A percentile compares a stretch with the other conserved stretches of the same genome.
These are phyloP conservation scores for Spiromyces aspiralis DNA, from an alignment of 371 early-diverging fungal genomes.

Conservation along the genomic window DNA sequence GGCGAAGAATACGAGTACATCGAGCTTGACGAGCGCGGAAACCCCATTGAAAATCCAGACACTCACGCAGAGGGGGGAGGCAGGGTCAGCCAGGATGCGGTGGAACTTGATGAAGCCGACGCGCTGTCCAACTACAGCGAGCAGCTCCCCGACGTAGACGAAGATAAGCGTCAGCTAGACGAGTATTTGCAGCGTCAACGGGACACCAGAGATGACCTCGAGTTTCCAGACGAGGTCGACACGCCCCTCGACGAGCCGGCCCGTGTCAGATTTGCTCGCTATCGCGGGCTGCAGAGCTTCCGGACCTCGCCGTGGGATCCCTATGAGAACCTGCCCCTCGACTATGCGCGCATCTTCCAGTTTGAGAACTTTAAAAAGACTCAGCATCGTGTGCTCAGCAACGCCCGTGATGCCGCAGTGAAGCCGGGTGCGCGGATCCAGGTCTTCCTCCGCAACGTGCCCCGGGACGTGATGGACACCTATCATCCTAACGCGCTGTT, in stretches of 20 bases:
- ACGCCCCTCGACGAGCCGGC: slow-evolving; percentile 75
- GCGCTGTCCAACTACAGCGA: not conserved
- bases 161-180: slow-evolving; percentile 26
- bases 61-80: too few relatives aligned
- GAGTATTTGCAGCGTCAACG: slow-evolving; percentile 44
- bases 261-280: slow-evolving; percentile 69
- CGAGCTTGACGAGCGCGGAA: slow-evolving; percentile 18
- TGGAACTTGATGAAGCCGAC: slow-evolving; percentile 9
- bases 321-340: slow-evolving; percentile 89
- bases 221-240: slow-evolving; percentile 95
- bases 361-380: slow-evolving; percentile 73
- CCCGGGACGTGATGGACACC: slow-evolving; percentile 2
- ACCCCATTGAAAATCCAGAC: slow-evolving; percentile 5
- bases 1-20: slow-evolving; percentile 65
- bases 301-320: slow-evolving; percentile 94
- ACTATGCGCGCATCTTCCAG: slow-evolving; percentile 89
- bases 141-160: slow-evolving; percentile 13
- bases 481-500: slow-evolving; percentile 16
- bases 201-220: slow-evolving; percentile 49
- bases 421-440: slow-evolving; percentile 19
- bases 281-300: slow-evolving; percentile 87
- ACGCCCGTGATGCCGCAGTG: slow-evolving; percentile 12
- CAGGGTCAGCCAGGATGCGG: slow-evolving; percentile 27
- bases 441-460: slow-evolving; percentile 16
- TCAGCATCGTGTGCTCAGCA: slow-evolving; percentile 44